Evolutionary conservation across 2,329 filamentous ascomycete species (phyloP), one percentile per base, ranked within the genome.

Genomic region (Cladorrhinum sp.): DNA sequence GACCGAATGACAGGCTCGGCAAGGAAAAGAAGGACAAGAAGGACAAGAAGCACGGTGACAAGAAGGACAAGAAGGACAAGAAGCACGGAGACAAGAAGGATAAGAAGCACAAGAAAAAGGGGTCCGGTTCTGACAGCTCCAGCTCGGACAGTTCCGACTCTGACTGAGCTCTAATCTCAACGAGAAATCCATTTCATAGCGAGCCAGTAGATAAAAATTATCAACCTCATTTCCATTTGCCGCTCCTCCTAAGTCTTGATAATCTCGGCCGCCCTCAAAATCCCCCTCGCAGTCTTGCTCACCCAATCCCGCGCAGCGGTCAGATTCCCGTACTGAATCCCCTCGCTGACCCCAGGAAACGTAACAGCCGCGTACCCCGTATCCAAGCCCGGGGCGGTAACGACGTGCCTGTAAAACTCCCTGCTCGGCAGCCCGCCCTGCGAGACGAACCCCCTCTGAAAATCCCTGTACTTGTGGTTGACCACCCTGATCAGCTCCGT

Each of bases 281-380:
- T 76, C 0, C 71, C 74, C 0, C 68, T 66, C 1, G 74, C 73
- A 18, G 73, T 75, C 66, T 71, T 74, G 5, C 64, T 64, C 1
- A 76, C 72, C 74, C 74, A 76, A 49, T 74, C 73, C 12, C 72
- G 60, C 0, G 74, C 74, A 8, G 70, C 55, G 0, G 68, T 66
- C 12, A 73, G 60, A 9, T 73, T 63, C 1, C 69, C 84, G 57
- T 83, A 82, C 65, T 86, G 82, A 1, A 86, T 82, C 58, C 88
- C 89, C 3, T 87, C 87, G 72, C 86, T 87, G 67, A 90, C 85
- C 21, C 86, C 87, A 12, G 85, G 76, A 59, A 77, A 77, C 0
- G 75, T 73, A 0, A 74, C 74, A 3, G 75, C 73, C 0, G 74
- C 73, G 21, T 79, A 82, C 36, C 80, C 68, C 8, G 79, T 82